These are phyloP conservation scores for Hymenochaete sp. DNA, from an alignment of 1,284 basidiomycete genomes.

Conservation along the genomic window DNA sequence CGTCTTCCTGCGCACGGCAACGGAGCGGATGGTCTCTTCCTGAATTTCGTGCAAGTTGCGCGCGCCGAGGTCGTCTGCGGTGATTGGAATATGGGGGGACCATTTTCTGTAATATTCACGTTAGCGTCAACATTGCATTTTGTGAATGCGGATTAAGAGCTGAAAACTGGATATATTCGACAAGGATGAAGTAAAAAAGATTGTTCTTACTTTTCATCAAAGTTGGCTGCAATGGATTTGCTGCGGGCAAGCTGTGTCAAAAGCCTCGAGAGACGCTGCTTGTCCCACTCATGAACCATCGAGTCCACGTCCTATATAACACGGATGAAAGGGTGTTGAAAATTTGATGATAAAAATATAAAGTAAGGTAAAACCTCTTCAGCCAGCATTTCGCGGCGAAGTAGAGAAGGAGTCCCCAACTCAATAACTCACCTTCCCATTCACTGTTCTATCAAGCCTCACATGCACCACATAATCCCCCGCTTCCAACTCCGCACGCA, in stretches of 20 bases:
- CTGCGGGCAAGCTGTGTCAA: slow-evolving; percentile 35
- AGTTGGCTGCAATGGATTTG: slow-evolving; percentile 39
- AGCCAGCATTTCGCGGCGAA: not conserved
- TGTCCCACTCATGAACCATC: too few relatives aligned
- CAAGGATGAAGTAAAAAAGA: not conserved
- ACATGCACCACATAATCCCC: slow-evolving; percentile 51
- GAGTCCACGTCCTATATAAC: not conserved
- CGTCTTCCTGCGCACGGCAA: slow-evolving; percentile 2
- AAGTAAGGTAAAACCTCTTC: not conserved
- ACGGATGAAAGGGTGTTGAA: not conserved
- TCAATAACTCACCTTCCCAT: not conserved
- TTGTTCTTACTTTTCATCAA: slow-evolving; percentile 29
- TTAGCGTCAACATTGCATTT: not conserved
- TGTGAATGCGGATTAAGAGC: too few relatives aligned
- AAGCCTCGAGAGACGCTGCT: slow-evolving; percentile 22
- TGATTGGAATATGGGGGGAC: slow-evolving; percentile 11
- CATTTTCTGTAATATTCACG: slow-evolving; percentile 12
- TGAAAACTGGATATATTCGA: not conserved
- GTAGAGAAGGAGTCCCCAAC: not conserved
- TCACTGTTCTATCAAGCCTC: slow-evolving; percentile 28
- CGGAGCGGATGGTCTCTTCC: slow-evolving; percentile 6
- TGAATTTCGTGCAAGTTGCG: slow-evolving; percentile 15
- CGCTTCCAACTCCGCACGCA: slow-evolving; percentile 34
- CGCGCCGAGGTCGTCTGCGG: slow-evolving; percentile 8
- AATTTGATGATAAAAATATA: not conserved